phyloP scores from a whole-genome alignment of 495 filamentous ascomycete species.

The Hypoxylon lienhwacheense region DNA sequence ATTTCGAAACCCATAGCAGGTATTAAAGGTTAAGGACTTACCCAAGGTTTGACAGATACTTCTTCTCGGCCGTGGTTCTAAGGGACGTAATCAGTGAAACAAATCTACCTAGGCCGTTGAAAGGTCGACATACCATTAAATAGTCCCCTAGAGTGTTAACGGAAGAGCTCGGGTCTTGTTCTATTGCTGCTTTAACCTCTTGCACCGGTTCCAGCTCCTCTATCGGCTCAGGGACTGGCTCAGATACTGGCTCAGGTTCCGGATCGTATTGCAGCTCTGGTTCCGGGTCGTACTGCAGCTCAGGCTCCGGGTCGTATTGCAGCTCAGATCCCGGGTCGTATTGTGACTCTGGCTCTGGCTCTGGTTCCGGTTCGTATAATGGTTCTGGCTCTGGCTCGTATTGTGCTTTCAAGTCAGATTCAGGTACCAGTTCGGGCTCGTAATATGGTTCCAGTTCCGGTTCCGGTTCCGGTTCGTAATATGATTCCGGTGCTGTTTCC shows the following conservation, averaged over 20 bases:
- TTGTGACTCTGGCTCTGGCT: background rate
- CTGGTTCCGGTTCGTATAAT: background rate
- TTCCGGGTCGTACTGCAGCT: background rate
- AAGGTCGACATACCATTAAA: constrained; percentile 5
- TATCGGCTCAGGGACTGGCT: background rate
- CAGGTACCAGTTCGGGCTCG: background rate
- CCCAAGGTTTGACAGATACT: constrained; percentile 4
- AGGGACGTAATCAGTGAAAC: constrained; percentile 1
- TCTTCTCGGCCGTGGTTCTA: constrained; percentile 4
- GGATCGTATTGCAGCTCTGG: background rate
- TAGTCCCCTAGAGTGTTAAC: constrained; percentile 7
- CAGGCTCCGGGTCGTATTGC: background rate
- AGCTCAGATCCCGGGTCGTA: background rate
- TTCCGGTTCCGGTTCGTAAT: background rate
- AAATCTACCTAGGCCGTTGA: background rate
- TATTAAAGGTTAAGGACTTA: background rate
- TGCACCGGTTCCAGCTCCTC: background rate
- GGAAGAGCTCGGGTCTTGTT: background rate
- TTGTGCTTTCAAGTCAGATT: background rate
- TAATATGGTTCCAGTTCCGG: background rate
- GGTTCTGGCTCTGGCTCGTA: background rate
- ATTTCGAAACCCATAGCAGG: background rate
- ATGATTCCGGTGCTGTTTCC: background rate
- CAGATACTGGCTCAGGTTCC: background rate
- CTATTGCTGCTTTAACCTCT: background rate